Percentiles rank a stretch among this genome's conserved stretches.
Evolutionary conservation across 345 rosid species (phyloP).

Genomic region (Eutrema japonicum): DNA sequence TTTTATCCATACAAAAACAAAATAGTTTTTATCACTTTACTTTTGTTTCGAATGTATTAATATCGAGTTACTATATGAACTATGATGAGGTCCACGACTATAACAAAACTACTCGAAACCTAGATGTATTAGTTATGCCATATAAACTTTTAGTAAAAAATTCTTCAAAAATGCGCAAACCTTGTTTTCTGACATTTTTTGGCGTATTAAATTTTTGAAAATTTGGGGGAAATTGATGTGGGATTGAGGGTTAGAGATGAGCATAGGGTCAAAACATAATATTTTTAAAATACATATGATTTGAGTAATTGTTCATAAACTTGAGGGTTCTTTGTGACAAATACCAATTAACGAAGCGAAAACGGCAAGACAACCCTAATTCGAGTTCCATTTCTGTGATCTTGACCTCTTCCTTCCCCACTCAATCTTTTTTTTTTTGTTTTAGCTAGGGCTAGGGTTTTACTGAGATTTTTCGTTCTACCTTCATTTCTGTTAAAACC

Average conservation of each 20-base stretch:
- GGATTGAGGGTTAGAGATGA: too few relatives aligned
- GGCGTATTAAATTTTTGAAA: too few relatives aligned
- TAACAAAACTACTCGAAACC: too few relatives aligned
- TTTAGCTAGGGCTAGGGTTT: conserved; percentile 31
- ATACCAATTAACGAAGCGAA: conserved; percentile 7
- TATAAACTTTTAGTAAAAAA: too few relatives aligned
- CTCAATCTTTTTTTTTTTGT: not conserved
- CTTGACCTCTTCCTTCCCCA: conserved; percentile 16
- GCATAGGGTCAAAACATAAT: not conserved
- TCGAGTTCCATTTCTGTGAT: conserved; percentile 32
- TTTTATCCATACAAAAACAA: too few relatives aligned
- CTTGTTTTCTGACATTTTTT: too few relatives aligned
- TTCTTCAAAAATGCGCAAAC: too few relatives aligned
- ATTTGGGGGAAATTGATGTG: too few relatives aligned
- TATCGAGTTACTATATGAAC: too few relatives aligned
- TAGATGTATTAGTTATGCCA: too few relatives aligned
- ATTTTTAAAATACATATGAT: not conserved
- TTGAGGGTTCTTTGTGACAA: not conserved
- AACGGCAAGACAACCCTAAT: conserved; percentile 38
- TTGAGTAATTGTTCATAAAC: not conserved
- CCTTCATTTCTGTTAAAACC: conserved; percentile 12
- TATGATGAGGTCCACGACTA: too few relatives aligned
- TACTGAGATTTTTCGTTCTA: conserved; percentile 16
- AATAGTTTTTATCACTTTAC: not conserved
- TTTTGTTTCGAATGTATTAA: too few relatives aligned